Percentiles rank a stretch among this genome's conserved stretches.
Conservation (phyloP, 2,329 filamentous ascomycete species). For the Teratosphaeria pseudoeucalypti region DNA sequence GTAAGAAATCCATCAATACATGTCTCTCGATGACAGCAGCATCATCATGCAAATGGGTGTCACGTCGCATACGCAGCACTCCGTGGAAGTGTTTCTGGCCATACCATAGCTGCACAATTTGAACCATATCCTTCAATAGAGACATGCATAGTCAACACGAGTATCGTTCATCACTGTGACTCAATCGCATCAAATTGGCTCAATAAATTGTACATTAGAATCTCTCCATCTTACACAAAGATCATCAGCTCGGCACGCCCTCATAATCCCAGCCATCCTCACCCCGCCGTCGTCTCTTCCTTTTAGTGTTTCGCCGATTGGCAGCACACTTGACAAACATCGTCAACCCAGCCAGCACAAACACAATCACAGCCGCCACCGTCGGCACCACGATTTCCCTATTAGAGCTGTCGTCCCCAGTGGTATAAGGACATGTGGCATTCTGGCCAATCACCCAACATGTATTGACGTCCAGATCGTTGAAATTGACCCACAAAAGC, state of each 20-base stretch:
- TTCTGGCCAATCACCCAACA: constrained; percentile 54
- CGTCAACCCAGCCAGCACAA: constrained; percentile 50
- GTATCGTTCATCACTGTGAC: neutral
- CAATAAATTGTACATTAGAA: neutral
- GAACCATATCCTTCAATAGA: neutral
- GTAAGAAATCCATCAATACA: too few relatives aligned
- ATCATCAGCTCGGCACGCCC: constrained; percentile 42
- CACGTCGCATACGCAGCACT: too few relatives aligned
- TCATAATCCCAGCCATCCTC: constrained; percentile 55
- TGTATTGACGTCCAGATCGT: constrained; percentile 43
- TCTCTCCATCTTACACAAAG: neutral
- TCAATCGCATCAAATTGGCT: neutral
- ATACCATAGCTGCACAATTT: neutral
- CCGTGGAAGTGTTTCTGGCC: neutral
- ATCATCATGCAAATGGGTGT: too few relatives aligned
- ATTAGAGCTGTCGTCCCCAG: constrained; percentile 18
- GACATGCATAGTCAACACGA: neutral
- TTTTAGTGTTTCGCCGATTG: constrained; percentile 45
- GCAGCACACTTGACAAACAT: constrained; percentile 55
- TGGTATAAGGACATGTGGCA: constrained; percentile 48
- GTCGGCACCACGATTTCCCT: constrained; percentile 49
- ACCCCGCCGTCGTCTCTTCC: constrained; percentile 31
- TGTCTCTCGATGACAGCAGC: too few relatives aligned
- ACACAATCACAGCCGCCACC: constrained; percentile 52
- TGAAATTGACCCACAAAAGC: constrained; percentile 31